Evolutionary conservation across 768 basidiomycete species (phyloP).

Genomic region (Mycena galopus): DNA sequence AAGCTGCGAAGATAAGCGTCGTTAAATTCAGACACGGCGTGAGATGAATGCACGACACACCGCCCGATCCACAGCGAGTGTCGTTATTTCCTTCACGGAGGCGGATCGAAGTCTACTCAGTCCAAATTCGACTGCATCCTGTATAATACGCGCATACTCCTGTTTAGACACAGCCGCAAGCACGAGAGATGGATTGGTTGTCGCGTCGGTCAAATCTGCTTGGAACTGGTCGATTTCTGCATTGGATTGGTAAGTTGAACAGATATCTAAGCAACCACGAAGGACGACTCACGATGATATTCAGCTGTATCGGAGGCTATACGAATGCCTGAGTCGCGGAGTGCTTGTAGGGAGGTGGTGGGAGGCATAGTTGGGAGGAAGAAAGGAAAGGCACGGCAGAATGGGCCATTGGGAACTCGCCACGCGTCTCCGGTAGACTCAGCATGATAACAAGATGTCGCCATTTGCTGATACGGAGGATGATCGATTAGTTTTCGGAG

Average conservation of each 20-base stretch:
- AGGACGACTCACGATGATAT: slow-evolving; percentile 43
- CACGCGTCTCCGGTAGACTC: not conserved
- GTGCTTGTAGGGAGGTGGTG: slow-evolving; percentile 43
- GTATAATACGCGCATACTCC: slow-evolving; percentile 48
- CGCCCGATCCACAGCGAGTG: slow-evolving; percentile 47
- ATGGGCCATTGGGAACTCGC: not conserved
- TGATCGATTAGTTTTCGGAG: slow-evolving; percentile 6
- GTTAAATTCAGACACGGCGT: not conserved
- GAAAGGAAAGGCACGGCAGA: not conserved
- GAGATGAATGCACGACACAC: slow-evolving; percentile 35
- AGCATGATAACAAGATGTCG: slow-evolving; percentile 22
- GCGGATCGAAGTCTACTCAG: slow-evolving; percentile 20
- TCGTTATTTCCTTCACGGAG: slow-evolving; percentile 38
- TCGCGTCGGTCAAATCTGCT: slow-evolving; percentile 47
- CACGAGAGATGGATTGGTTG: slow-evolving; percentile 53
- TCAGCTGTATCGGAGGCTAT: slow-evolving; percentile 53
- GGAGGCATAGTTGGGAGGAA: slow-evolving; percentile 21
- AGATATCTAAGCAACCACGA: not conserved
- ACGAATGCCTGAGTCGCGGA: slow-evolving; percentile 45
- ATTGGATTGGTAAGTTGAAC: not conserved
- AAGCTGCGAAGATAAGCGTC: slow-evolving; percentile 40
- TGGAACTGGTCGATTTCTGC: slow-evolving; percentile 48
- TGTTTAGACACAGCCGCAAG: slow-evolving; percentile 49
- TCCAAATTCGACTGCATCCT: slow-evolving; percentile 46
- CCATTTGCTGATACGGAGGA: slow-evolving; percentile 10